A percentile compares a stretch with the other conserved stretches of the same genome.
Conservation (phyloP, 1,139 yeast species). For the Blastobotrys buckinghamii region DNA sequence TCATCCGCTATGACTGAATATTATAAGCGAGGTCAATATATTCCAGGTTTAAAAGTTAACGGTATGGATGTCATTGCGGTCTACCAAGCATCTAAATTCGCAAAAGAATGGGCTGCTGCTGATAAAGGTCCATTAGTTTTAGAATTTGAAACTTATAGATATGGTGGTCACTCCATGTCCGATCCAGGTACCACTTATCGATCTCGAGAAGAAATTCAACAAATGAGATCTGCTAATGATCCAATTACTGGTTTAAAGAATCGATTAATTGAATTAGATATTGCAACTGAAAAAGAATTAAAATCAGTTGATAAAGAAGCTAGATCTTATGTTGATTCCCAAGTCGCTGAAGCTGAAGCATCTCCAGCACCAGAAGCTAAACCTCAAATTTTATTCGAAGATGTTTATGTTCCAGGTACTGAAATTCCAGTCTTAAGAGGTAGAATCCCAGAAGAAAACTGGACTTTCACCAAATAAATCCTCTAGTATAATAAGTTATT, state of each 20-base stretch:
- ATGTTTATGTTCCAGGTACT: slow-evolving; percentile 91
- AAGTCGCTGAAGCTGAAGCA: slow-evolving; percentile 88
- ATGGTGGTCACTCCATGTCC: slow-evolving; percentile 99
- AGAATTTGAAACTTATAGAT: slow-evolving; percentile 97
- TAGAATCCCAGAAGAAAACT: slow-evolving; percentile 80
- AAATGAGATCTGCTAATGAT: slow-evolving; percentile 97
- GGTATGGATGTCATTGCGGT: slow-evolving; percentile 98
- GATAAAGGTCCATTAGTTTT: slow-evolving; percentile 96
- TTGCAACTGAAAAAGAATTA: slow-evolving; percentile 92
- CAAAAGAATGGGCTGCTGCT: slow-evolving; percentile 89
- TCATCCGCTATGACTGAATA: slow-evolving; percentile 95
- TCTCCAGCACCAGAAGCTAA: slow-evolving; percentile 95
- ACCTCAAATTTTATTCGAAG: slow-evolving; percentile 92
- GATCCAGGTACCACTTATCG: slow-evolving; percentile 99
- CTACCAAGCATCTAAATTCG: slow-evolving; percentile 93
- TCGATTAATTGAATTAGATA: slow-evolving; percentile 69
- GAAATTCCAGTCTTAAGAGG: slow-evolving; percentile 94
- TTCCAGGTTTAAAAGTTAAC: slow-evolving; percentile 95
- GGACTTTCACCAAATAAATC: slow-evolving; percentile 24
- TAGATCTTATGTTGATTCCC: slow-evolving; percentile 90
- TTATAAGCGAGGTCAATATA: slow-evolving; percentile 98
- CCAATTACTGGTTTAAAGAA: slow-evolving; percentile 96
- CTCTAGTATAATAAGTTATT: neutral
- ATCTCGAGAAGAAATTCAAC: slow-evolving; percentile 99
- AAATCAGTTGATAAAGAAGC: slow-evolving; percentile 93